Evolutionary conservation across 2,329 filamentous ascomycete species (phyloP), one percentile per base, ranked within the genome.

Genomic region (Paraphaeosphaeria sporulosa): DNA sequence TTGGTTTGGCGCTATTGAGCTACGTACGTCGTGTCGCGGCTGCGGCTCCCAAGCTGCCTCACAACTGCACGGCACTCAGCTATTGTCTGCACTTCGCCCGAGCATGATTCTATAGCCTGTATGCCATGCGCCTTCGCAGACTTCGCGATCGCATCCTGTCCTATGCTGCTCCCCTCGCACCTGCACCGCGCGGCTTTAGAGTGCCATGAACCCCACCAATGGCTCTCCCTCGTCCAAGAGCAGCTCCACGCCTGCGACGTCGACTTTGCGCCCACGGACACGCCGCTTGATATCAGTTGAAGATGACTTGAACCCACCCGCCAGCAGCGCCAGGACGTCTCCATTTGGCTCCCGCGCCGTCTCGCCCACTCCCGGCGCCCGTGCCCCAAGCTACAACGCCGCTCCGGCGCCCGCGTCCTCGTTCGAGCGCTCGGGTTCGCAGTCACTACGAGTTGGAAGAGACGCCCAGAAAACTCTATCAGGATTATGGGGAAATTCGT

Each of bases 271-370:
- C 62, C 82, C 82, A 25, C 77, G 82, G 43, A 79, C 76, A 40
- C 76, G 79, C 42, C 77, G 81, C 60, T 69, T 84, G 66, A 82
- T 84, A 53, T 83, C 82, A 13, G 77, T 83, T 25, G 80, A 81
- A 66, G 81, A 83, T 59, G 77, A 79, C 58, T 76, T 77, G 40
- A 77, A 80, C 55, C 67, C 70, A 10, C 64, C 62, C 21, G 69
- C 75, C 32, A 71, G 71, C 42, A 76, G 73, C 66, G 71, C 76
- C 48, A 60, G 68, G 49, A 70, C 78, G 27, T 80, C 80, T n/a
- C 77, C 80, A 36, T 76, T 65, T 43, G 71, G 70, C 50, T 81
- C 78, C 44, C 66, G 79, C 60, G 65, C 77, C 47, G 72, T 73
- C 21, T 83, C 81, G 25, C 81, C 80, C 40, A 75, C 79, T 51